These are phyloP conservation scores for Brassica napus DNA, from an alignment of 345 rosid species.

Conservation along the genomic window Da-Ae NC_063434.1:14010501-14011000, in stretches of 20 bases:
- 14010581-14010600: not conserved
- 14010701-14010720: slow-evolving; percentile 6
- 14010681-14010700: slow-evolving; percentile 14
- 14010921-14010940: slow-evolving; percentile 30
- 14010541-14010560: no score
- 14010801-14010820: slow-evolving; percentile 7
- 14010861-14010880: slow-evolving; percentile 22
- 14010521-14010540: not conserved
- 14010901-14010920: slow-evolving; percentile 23
- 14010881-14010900: not conserved
- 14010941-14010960: slow-evolving; percentile 20
- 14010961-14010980: not conserved
- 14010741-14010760: slow-evolving; percentile 28
- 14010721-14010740: not conserved
- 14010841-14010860: slow-evolving; percentile 14
- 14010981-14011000: no score
- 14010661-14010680: not conserved
- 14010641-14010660: not conserved
- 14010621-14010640: not conserved
- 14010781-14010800: slow-evolving; percentile 25
- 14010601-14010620: not conserved
- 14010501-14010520: not conserved
- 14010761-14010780: not conserved
- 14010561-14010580: not conserved
- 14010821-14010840: slow-evolving; percentile 23